These are phyloP conservation scores for Cladophialophora bantiana DNA, from an alignment of 2,329 filamentous ascomycete species.

Conservation along the genomic window DNA sequence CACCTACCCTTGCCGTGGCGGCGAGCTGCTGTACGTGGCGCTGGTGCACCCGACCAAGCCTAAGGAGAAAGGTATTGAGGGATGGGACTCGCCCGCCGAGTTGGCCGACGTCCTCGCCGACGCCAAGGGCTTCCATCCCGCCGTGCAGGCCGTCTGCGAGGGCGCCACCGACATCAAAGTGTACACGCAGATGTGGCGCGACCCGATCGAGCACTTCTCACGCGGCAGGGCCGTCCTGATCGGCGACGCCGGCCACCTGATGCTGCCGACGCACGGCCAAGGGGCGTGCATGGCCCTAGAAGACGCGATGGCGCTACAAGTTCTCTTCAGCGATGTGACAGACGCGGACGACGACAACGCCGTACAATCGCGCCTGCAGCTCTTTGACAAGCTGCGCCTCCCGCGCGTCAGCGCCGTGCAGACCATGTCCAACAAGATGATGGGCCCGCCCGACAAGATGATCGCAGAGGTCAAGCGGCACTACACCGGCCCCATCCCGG, in stretches of 20 bases:
- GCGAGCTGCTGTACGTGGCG: conserved; percentile 27
- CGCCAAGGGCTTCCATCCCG: conserved; percentile 30
- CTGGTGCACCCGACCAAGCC: conserved; percentile 33
- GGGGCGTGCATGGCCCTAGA: conserved; percentile 47
- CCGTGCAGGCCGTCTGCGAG: conserved; percentile 32
- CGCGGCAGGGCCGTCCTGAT: conserved; percentile 64
- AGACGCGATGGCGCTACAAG: conserved; percentile 43
- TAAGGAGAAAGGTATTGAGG: conserved; percentile 24
- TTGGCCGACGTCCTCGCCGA: conserved; percentile 27
- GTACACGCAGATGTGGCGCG: conserved; percentile 33
- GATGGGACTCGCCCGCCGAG: conserved; percentile 30
- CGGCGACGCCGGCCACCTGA: conserved; percentile 71
- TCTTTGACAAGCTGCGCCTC: conserved; percentile 28
- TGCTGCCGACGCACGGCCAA: conserved; percentile 64
- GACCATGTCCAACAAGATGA: conserved; percentile 35
- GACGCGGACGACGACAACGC: conserved; percentile 2
- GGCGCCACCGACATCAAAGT: conserved; percentile 32
- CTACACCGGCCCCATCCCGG: conserved; percentile 27
- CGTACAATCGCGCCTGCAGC: conserved; percentile 17
- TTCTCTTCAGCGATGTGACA: conserved; percentile 37
- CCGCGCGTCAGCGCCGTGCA: conserved; percentile 29
- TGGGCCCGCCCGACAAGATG: conserved; percentile 29
- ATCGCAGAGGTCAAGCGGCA: conserved; percentile 28
- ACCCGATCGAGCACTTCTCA: conserved; percentile 51
- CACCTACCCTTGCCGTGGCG: conserved; percentile 32